Percentiles rank a stretch among this genome's conserved stretches.
Evolutionary conservation across 2,329 filamentous ascomycete species (phyloP).

Genomic region (Colletotrichum sp.): DNA sequence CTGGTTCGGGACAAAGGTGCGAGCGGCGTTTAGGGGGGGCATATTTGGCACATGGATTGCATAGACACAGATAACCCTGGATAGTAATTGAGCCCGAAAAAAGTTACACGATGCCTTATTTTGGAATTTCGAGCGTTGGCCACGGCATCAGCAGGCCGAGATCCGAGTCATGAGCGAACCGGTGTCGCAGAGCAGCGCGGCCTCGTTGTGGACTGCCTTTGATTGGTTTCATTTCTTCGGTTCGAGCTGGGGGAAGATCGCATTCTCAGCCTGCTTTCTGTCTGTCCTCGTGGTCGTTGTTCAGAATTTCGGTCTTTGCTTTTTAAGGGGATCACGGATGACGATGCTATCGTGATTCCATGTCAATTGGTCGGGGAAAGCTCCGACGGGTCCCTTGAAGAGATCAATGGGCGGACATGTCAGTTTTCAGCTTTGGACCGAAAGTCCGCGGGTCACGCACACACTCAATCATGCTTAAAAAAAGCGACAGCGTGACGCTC

Average conservation of each 20-base stretch:
- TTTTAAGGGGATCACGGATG: not conserved
- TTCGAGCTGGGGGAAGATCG: not conserved
- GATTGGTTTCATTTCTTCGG: not conserved
- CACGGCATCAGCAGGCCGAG: not conserved
- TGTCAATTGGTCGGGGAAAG: not conserved
- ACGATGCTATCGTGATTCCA: not conserved
- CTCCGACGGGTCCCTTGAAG: not conserved
- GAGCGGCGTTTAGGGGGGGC: slow-evolving; percentile 1
- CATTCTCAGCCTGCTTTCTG: not conserved
- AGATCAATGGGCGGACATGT: not conserved
- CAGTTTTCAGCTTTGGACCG: not conserved
- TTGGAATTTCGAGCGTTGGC: not conserved
- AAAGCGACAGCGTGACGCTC: not conserved
- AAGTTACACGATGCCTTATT: not conserved
- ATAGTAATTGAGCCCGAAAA: not conserved
- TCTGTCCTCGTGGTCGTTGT: not conserved
- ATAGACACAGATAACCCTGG: slow-evolving; percentile 16
- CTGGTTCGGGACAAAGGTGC: not conserved
- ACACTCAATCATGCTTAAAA: not conserved
- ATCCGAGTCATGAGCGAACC: slow-evolving; percentile 1
- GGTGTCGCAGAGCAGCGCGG: not conserved
- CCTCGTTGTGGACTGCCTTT: not conserved
- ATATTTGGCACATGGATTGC: not conserved
- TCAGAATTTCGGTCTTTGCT: not conserved
- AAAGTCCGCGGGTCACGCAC: not conserved